phyloP scores from a whole-genome alignment of 495 filamentous ascomycete genomes.

The Penicillium longicatenatum region DNA sequence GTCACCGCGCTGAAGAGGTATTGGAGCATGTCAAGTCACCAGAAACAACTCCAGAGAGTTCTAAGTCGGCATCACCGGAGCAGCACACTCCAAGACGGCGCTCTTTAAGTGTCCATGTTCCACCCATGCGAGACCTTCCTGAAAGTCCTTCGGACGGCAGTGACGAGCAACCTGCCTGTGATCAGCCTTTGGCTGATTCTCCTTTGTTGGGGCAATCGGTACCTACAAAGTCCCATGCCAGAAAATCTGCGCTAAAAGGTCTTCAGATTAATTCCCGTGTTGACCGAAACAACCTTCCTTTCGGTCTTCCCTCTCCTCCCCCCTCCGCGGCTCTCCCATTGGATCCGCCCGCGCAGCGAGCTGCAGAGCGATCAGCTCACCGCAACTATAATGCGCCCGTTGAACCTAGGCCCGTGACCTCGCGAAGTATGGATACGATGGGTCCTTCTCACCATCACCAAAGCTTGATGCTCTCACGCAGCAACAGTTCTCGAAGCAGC shows the following conservation, averaged over 20 bases:
- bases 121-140: conserved; percentile 20
- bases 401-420: not conserved
- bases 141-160: conserved; percentile 12
- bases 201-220: conserved; percentile 23
- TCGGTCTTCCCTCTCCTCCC: conserved; percentile 36
- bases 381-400: conserved; percentile 26
- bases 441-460: conserved; percentile 17
- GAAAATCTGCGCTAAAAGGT: conserved; percentile 11
- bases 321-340: conserved; percentile 32
- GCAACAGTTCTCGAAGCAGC: conserved; percentile 34
- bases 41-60: conserved; percentile 14
- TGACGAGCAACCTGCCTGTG: conserved; percentile 1
- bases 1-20: conserved; percentile 13
- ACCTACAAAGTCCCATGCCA: conserved; percentile 11
- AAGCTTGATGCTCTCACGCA: conserved; percentile 25
- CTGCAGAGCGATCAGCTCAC: conserved; percentile 12
- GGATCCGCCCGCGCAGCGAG: conserved; percentile 22
- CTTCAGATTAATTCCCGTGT: conserved; percentile 23
- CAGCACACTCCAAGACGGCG: conserved; percentile 16
- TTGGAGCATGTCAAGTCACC: conserved; percentile 17
- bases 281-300: conserved; percentile 27
- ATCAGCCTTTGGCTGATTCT: conserved; percentile 25
- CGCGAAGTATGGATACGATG: conserved; percentile 13
- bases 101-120: conserved; percentile 20
- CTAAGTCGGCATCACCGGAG: conserved; percentile 19